Evolutionary conservation across 306 rosid genomes (phyloP).

Genomic region (Macrotyloma uniflorum): DNA sequence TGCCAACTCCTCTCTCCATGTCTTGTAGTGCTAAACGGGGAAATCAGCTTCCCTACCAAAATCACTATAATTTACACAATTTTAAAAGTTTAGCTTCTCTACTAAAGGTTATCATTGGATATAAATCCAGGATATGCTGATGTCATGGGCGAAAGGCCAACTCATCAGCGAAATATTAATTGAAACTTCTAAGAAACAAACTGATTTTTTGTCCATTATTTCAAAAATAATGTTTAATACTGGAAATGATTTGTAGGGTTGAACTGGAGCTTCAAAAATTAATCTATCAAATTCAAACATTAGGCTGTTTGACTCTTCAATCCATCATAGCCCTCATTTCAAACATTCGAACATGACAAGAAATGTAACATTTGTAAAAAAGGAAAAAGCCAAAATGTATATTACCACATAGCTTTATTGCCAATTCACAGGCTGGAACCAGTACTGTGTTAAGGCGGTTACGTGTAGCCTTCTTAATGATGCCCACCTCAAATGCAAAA

Average conservation of each 20-base stretch:
- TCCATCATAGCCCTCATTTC: constrained; percentile 12
- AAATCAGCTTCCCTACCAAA: background rate
- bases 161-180: background rate
- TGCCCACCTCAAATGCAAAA: constrained; percentile 81
- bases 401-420: constrained; percentile 79
- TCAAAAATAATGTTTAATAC: background rate
- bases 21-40: too few relatives aligned
- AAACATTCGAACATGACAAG: background rate
- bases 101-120: background rate
- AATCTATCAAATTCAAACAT: background rate
- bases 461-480: constrained; percentile 61
- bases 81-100: background rate
- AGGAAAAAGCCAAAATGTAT: constrained; percentile 14
- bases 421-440: constrained; percentile 81
- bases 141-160: background rate
- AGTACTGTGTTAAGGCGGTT: constrained; percentile 51
- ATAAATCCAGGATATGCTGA: background rate
- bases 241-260: background rate
- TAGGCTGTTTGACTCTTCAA: background rate
- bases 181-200: background rate
- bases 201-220: background rate
- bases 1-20: background rate
- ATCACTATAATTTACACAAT: background rate
- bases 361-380: background rate
- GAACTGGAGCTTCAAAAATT: background rate